Evolutionary conservation across 2,329 filamentous ascomycete genomes (phyloP).

Genomic region (Herpotrichia juniperi): DNA sequence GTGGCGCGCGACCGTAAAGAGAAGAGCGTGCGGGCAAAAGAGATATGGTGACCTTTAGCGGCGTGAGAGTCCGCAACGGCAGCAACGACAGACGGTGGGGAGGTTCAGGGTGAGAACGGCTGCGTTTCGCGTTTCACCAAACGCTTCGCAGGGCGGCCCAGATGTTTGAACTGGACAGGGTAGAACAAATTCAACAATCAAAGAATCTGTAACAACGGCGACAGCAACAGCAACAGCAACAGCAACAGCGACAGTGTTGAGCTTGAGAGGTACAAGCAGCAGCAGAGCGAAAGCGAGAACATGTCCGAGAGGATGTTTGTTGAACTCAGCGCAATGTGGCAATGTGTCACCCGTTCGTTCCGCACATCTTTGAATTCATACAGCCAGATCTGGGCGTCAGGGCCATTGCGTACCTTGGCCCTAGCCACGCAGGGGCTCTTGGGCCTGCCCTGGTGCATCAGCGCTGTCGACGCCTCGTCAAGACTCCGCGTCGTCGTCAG

Average conservation of each 20-base stretch:
- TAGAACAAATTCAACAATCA: too few relatives aligned
- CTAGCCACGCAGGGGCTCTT: not conserved
- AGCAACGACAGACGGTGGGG: conserved; percentile 1
- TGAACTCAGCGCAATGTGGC: not conserved
- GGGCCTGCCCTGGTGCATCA: not conserved
- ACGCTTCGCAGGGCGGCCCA: conserved; percentile 21
- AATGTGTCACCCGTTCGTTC: not conserved
- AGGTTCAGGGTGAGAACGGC: not conserved
- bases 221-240: too few relatives aligned
- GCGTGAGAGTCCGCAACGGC: conserved; percentile 7
- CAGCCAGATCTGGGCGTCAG: not conserved
- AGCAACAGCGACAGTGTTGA: too few relatives aligned
- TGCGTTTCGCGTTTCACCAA: conserved; percentile 43
- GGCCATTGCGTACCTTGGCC: not conserved
- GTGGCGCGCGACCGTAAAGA: too few relatives aligned
- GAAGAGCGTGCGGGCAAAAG: not conserved
- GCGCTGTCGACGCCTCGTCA: not conserved
- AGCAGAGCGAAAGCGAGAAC: too few relatives aligned
- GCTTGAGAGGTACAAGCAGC: too few relatives aligned
- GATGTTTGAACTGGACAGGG: conserved; percentile 14
- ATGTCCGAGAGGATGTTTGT: too few relatives aligned
- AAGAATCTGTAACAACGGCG: too few relatives aligned
- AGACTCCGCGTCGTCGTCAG: not conserved
- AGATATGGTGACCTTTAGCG: conserved; percentile 1
- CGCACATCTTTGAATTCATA: not conserved